Conservation (phyloP, 2,329 filamentous ascomycete species). For the Exophiala xenobiotica region DNA sequence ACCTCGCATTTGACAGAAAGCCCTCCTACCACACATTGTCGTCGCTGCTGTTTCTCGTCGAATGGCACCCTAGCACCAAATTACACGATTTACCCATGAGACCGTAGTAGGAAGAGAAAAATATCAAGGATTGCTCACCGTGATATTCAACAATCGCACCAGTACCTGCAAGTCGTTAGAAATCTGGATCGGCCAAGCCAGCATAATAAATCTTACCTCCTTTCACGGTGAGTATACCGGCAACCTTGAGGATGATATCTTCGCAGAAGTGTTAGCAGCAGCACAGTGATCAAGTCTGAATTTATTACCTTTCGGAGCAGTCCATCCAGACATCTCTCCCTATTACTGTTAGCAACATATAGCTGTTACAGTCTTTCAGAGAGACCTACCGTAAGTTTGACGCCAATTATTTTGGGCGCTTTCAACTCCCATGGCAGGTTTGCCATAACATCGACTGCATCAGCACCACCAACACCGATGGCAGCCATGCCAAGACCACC, state of each 20-base stretch:
- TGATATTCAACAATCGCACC: slow-evolving; percentile 58
- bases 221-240: slow-evolving; percentile 78
- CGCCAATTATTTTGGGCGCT: slow-evolving; percentile 94
- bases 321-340: slow-evolving; percentile 88
- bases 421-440: slow-evolving; percentile 97
- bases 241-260: slow-evolving; percentile 97
- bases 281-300: slow-evolving; percentile 3
- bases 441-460: slow-evolving; percentile 98
- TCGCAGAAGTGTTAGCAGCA: slow-evolving; percentile 10
- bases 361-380: too few species aligned
- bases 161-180: too few species aligned
- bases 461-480: slow-evolving; percentile 96
- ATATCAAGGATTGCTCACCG: slow-evolving; percentile 12
- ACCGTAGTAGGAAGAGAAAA: not conserved
- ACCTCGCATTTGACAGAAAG: too few species aligned
- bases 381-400: slow-evolving; percentile 92
- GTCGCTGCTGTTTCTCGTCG: too few species aligned
- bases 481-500: slow-evolving; percentile 84
- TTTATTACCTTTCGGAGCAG: slow-evolving; percentile 77
- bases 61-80: too few species aligned
- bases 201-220: too few species aligned
- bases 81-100: too few species aligned
- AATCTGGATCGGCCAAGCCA: too few species aligned
- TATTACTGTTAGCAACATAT: too few species aligned
- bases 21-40: too few species aligned